Base-by-base conservation (phyloP, 805 yeast species). In the Helenozyma baotianmanensis region DNA sequence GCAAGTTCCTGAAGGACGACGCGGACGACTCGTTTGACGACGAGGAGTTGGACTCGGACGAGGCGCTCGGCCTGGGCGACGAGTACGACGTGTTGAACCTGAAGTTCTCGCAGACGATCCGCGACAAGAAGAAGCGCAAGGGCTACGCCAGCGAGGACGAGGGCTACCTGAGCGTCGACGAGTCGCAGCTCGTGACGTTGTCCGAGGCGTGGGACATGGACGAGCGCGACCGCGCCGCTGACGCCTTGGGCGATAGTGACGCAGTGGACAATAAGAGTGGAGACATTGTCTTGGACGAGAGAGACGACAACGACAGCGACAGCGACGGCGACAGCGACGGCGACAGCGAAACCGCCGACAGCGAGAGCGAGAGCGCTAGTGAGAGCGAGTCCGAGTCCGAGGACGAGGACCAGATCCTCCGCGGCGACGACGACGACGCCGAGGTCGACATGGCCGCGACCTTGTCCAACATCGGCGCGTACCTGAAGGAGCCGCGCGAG, bases 191-290 rank as follows among this genome's bases (percentile, higher is more conserved):
- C 33, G 71, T 82, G 38, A 75, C 94, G 0, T 64, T 88, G 24
- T 82, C 95, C n/a, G 88, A 80, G 45, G 88, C 85, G 3, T 87
- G 95, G 95, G 96, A 83, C 51, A 58, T 77, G 58, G 92, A 85
- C 53, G 86, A 80, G 21, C 60, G 55, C 18, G 80, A 74, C 38
- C 42, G 52, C 32, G 51, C 53, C n/a, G n/a, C n/a, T n/a, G n/a
- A n/a, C n/a, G n/a, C n/a, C 25, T 8, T 15, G 14, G 25, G 9
- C 9, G 25, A 29, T 6, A 14, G 18, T 9, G 29, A 25, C 14
- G 9, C 11, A 6, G 28, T 15, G 14, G 12, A 15, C 21, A 17
- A 24, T 4, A 21, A 9, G n/a, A 17, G 26, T 19, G 18, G 9
- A 9, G 29, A 22, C 17, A 21, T 10, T 4, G 25, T n/a, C 16